Percentiles rank a stretch among this genome's conserved stretches.
These are phyloP conservation scores for Fusarium acutatum DNA, from an alignment of 2,329 filamentous ascomycete species.

Conservation along the genomic window DNA sequence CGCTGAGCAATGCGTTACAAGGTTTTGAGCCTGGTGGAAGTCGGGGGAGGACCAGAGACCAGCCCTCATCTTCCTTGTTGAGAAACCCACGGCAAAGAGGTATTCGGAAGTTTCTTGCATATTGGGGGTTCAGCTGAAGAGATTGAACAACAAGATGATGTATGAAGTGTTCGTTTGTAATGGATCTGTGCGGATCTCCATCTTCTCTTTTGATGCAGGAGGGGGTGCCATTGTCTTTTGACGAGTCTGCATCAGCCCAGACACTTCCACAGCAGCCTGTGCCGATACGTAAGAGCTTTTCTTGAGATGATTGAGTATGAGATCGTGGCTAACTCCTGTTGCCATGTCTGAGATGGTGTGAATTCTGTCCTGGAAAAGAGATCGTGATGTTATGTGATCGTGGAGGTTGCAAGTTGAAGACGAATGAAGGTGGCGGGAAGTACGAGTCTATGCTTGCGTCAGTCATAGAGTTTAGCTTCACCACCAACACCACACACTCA, in stretches of 20 bases:
- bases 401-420: background rate
- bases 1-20: conserved; percentile 43
- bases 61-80: background rate
- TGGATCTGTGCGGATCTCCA: conserved; percentile 9
- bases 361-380: too few relatives aligned
- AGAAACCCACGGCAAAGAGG: conserved; percentile 1
- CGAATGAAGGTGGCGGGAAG: background rate
- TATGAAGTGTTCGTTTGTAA: conserved; percentile 27
- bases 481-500: background rate
- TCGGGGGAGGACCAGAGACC: conserved; percentile 29
- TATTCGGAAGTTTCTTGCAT: background rate
- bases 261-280: conserved; percentile 27
- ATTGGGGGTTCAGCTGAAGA: background rate
- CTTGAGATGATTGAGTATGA: background rate
- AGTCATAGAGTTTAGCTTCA: background rate
- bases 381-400: background rate
- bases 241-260: conserved; percentile 8
- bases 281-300: conserved; percentile 30
- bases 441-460: background rate
- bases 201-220: conserved; percentile 34
- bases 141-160: conserved; percentile 6
- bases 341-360: background rate
- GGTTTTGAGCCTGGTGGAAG: conserved; percentile 29
- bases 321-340: background rate
- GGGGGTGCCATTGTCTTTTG: background rate